These are phyloP conservation scores for Naganishia vaughanmartiniae DNA, from an alignment of 768 basidiomycete species.

Conservation along the genomic window DNA sequence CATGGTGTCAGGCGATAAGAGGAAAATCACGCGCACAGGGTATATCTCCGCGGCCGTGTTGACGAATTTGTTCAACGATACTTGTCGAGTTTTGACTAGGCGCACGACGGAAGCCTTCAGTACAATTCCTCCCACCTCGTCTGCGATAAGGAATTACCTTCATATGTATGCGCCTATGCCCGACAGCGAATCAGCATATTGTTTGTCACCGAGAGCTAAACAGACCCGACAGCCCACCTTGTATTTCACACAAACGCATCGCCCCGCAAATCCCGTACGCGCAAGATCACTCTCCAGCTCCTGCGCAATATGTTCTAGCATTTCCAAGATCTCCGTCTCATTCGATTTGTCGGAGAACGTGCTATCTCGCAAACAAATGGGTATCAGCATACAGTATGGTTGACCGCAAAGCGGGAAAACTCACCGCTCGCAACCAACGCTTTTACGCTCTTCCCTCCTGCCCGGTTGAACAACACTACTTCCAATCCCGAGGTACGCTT, in stretches of 20 bases:
- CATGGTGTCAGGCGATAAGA: neutral
- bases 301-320: constrained; percentile 74
- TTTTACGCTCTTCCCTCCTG: constrained; percentile 78
- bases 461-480: constrained; percentile 76
- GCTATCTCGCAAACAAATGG: constrained; percentile 54
- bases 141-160: constrained; percentile 58
- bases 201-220: too few relatives aligned
- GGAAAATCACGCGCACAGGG: constrained; percentile 57
- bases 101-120: constrained; percentile 17
- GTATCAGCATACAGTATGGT: constrained; percentile 16
- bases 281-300: constrained; percentile 80
- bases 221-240: constrained; percentile 55
- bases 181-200: too few relatives aligned
- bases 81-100: constrained; percentile 53
- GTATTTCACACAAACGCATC: constrained; percentile 86
- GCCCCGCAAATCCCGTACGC: constrained; percentile 75
- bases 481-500: constrained; percentile 78
- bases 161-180: constrained; percentile 71
- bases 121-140: neutral
- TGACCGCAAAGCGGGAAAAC: neutral
- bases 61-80: constrained; percentile 79
- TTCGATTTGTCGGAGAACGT: constrained; percentile 72
- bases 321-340: constrained; percentile 66
- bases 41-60: constrained; percentile 73
- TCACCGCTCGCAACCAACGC: constrained; percentile 85